Evolutionary conservation across 768 basidiomycete genomes (phyloP).

Genomic region (Crucibulum laeve): DNA sequence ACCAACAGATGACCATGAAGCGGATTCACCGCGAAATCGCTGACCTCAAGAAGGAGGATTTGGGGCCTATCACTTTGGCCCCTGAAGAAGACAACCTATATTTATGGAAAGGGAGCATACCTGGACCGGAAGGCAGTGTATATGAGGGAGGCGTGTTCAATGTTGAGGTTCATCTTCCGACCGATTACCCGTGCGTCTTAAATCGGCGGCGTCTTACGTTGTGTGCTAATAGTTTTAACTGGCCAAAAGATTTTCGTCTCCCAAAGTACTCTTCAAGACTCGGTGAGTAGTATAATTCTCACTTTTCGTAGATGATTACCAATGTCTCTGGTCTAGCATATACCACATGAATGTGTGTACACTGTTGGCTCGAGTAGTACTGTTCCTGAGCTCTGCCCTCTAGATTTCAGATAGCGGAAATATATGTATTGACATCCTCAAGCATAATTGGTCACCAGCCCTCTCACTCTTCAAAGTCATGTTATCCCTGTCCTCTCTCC

Average conservation of each 20-base stretch:
- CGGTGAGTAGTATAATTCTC: conserved; percentile 35
- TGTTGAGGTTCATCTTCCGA: conserved; percentile 58
- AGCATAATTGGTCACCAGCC: conserved; percentile 93
- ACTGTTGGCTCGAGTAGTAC: not conserved
- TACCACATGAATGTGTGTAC: conserved; percentile 78
- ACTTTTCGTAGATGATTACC: not conserved
- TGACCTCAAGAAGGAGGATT: conserved; percentile 78
- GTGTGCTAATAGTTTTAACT: not conserved
- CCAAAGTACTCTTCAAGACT: conserved; percentile 71
- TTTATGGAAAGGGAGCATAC: conserved; percentile 73
- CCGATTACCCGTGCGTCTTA: conserved; percentile 75
- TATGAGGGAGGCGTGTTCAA: conserved; percentile 79
- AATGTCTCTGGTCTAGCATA: conserved; percentile 41
- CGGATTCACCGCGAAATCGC: conserved; percentile 81
- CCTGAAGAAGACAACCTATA: conserved; percentile 66
- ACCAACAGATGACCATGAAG: conserved; percentile 57
- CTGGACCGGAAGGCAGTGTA: conserved; percentile 77
- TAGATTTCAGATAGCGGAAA: conserved; percentile 71
- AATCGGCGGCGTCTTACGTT: not conserved
- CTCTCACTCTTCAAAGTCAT: conserved; percentile 93
- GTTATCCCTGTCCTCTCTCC: conserved; percentile 85
- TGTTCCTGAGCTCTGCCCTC: not conserved
- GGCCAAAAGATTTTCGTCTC: conserved; percentile 64
- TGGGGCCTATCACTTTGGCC: conserved; percentile 65
- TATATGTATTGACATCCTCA: conserved; percentile 89